phyloP scores from a whole-genome alignment of 2,329 filamentous ascomycete species.

The Hypocreales sp. region DNA sequence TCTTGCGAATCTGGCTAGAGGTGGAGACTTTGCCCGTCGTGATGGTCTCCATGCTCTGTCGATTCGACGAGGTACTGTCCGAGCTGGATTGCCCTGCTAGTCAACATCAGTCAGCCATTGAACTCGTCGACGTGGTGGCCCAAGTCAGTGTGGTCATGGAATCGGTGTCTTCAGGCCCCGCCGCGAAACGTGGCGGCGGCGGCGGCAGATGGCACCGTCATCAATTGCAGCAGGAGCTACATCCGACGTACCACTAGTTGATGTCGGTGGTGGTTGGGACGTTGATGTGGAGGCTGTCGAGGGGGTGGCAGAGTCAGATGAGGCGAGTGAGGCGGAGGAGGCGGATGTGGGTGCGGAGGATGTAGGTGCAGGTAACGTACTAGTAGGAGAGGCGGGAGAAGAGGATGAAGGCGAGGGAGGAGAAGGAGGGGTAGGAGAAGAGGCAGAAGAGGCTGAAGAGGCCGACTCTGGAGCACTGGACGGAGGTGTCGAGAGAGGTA shows the following conservation, averaged over 20 bases:
- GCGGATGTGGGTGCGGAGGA: constrained; percentile 5
- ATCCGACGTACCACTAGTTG: constrained; percentile 15
- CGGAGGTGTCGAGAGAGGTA: constrained; percentile 14
- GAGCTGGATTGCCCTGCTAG: constrained; percentile 1
- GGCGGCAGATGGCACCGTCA: neutral
- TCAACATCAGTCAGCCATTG: constrained; percentile 8
- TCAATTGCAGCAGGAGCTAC: neutral
- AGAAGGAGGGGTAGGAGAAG: constrained; percentile 4
- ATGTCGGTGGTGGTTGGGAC: constrained; percentile 4
- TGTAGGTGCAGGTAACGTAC: constrained; percentile 10
- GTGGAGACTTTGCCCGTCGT: constrained; percentile 18
- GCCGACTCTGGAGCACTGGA: constrained; percentile 14
- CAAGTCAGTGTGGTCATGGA: too few species aligned
- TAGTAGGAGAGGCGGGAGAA: constrained; percentile 12
- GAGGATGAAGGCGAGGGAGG: constrained; percentile 11
- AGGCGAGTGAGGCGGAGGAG: too few species aligned
- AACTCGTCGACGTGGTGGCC: too few species aligned
- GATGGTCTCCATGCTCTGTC: too few species aligned
- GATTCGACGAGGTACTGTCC: too few species aligned
- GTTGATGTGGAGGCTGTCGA: constrained; percentile 6
- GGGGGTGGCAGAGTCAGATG: too few species aligned
- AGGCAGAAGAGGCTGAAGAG: constrained; percentile 15
- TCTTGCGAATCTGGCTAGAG: constrained; percentile 20
- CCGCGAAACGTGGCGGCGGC: constrained; percentile 1
- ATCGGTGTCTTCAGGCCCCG: neutral